These are phyloP conservation scores for Geranium incanum DNA, from an alignment of 441 rosid genomes.

Conservation along the genomic window DNA sequence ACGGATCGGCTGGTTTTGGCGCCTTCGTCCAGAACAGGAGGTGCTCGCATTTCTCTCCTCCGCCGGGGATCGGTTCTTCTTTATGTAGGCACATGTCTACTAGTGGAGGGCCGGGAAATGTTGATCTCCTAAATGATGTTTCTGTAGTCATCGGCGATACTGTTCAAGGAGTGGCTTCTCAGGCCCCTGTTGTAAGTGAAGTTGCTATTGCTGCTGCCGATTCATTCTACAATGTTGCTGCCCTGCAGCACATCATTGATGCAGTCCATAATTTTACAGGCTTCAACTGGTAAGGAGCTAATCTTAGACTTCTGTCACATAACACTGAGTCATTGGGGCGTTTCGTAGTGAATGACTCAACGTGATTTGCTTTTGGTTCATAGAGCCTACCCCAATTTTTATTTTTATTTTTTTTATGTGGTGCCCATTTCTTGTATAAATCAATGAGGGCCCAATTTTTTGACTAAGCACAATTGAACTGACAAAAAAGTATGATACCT, in stretches of 20 bases:
- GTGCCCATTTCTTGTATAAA: no score
- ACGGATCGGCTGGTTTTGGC: slow-evolving; percentile 23
- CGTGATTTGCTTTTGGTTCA: no score
- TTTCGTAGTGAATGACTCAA: no score
- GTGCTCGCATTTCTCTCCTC: slow-evolving; percentile 24
- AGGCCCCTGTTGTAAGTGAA: slow-evolving; percentile 54
- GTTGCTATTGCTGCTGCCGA: slow-evolving; percentile 81
- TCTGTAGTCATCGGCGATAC: slow-evolving; percentile 51
- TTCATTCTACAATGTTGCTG: slow-evolving; percentile 51
- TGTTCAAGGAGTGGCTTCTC: slow-evolving; percentile 41
- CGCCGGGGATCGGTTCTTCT: slow-evolving; percentile 34
- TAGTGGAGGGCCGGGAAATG: slow-evolving; percentile 43
- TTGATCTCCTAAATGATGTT: slow-evolving; percentile 45
- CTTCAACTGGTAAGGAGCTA: slow-evolving; percentile 50
- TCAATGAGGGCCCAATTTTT: no score
- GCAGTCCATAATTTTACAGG: slow-evolving; percentile 60
- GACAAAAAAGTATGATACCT: no score
- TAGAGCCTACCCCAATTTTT: no score
- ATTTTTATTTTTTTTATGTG: no score
- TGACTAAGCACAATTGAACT: no score
- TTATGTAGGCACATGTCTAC: slow-evolving; percentile 61
- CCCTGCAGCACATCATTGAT: slow-evolving; percentile 64
- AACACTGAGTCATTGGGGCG: no score
- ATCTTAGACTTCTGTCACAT: background rate
- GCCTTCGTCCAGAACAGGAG: slow-evolving; percentile 24